A percentile compares a stretch with the other conserved stretches of the same genome.
Evolutionary conservation across 2,329 filamentous ascomycete species (phyloP).

Genomic region (Truncatella angustata): DNA sequence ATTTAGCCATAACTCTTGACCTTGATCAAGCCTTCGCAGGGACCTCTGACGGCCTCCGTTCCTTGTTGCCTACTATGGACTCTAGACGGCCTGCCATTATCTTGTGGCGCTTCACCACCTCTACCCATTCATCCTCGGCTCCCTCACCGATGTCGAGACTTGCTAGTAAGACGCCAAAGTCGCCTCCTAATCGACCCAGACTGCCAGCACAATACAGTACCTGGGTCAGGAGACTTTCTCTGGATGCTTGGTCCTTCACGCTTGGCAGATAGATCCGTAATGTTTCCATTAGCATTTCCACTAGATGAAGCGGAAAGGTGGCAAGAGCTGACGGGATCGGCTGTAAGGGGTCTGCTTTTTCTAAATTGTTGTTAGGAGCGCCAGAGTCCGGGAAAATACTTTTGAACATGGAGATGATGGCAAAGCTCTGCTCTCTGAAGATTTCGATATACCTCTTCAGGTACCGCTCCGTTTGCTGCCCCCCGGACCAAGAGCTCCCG

Average conservation of each 20-base stretch:
- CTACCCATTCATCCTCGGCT: slow-evolving; percentile 73
- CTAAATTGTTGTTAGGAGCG: slow-evolving; percentile 15
- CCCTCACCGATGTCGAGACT: slow-evolving; percentile 45
- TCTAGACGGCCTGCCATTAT: slow-evolving; percentile 78
- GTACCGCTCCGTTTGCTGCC: slow-evolving; percentile 91
- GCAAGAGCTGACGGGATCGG: slow-evolving; percentile 73
- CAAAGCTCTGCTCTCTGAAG: slow-evolving; percentile 95
- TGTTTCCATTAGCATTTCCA: slow-evolving; percentile 77
- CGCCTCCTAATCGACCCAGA: slow-evolving; percentile 82
- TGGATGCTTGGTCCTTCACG: slow-evolving; percentile 72
- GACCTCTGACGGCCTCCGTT: slow-evolving; percentile 23
- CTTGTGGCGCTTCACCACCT: slow-evolving; percentile 84
- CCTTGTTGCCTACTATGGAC: slow-evolving; percentile 59
- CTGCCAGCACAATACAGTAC: slow-evolving; percentile 92
- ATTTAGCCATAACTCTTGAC: neutral
- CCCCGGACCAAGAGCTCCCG: slow-evolving; percentile 57
- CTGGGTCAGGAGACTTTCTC: slow-evolving; percentile 88
- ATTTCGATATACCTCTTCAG: slow-evolving; percentile 96
- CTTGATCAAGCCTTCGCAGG: slow-evolving; percentile 13
- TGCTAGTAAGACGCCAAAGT: slow-evolving; percentile 88
- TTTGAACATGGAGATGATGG: slow-evolving; percentile 90
- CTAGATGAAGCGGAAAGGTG: slow-evolving; percentile 81
- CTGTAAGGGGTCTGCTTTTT: slow-evolving; percentile 41
- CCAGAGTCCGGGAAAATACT: slow-evolving; percentile 73
- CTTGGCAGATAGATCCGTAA: slow-evolving; percentile 75